phyloP scores from a whole-genome alignment of 1,139 yeast genomes.

The Hyphopichia wangnamkhiaoensis region DNA sequence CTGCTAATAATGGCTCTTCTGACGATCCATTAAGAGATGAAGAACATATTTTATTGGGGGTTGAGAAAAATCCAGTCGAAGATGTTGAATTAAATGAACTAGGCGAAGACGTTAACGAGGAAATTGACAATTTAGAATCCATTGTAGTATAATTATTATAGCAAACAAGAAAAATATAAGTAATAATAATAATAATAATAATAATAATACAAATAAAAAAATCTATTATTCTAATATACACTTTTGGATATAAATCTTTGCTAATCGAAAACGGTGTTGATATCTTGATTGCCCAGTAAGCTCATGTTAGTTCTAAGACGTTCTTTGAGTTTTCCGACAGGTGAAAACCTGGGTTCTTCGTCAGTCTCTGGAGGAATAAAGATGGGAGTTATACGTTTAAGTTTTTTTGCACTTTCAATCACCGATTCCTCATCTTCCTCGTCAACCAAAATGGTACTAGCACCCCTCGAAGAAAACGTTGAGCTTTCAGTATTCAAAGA shows the following conservation, averaged over 20 bases:
- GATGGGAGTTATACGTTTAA: constrained; percentile 41
- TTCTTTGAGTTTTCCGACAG: constrained; percentile 30
- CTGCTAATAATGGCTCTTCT: background rate
- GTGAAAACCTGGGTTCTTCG: constrained; percentile 35
- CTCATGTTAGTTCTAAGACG: constrained; percentile 12
- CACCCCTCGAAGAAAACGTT: constrained; percentile 7
- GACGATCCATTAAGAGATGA: constrained; percentile 9
- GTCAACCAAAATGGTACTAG: constrained; percentile 4
- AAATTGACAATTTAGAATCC: constrained; percentile 17
- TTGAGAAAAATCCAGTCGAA: background rate
- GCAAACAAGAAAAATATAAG: background rate
- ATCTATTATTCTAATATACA: too few species aligned
- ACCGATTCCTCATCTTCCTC: constrained; percentile 18
- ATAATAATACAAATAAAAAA: background rate
- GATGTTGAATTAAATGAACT: constrained; percentile 13
- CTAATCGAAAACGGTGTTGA: background rate
- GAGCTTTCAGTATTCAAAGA: constrained; percentile 2
- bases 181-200: too few species aligned
- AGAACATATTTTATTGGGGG: constrained; percentile 4
- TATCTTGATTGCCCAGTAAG: background rate
- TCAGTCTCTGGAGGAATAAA: constrained; percentile 36
- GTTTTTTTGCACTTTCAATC: constrained; percentile 40
- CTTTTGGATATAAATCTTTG: background rate
- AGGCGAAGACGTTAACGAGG: constrained; percentile 15
- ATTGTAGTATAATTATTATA: too few species aligned